Percentiles rank a stretch among this genome's conserved stretches.
phyloP scores from a whole-genome alignment of 768 basidiomycete genomes.

The Phlebiopsis flavidoalba region DNA sequence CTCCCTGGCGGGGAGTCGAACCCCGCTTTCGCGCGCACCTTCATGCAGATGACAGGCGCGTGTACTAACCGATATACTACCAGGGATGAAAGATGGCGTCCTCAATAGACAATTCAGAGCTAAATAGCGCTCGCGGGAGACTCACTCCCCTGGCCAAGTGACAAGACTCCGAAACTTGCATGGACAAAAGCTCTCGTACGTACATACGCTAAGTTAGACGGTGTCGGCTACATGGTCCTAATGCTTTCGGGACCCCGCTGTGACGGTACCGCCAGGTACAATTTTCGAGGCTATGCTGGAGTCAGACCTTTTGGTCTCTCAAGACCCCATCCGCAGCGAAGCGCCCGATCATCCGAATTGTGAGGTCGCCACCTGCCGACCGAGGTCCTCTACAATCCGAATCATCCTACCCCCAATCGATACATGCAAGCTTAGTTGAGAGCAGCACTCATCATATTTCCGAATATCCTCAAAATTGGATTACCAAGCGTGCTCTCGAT shows the following conservation, averaged over 20 bases:
- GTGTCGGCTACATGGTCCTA: too few relatives aligned
- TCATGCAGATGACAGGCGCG: neutral
- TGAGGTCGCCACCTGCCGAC: too few relatives aligned
- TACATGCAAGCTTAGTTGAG: neutral
- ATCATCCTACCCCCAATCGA: neutral
- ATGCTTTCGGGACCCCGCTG: too few relatives aligned
- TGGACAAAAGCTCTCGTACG: too few relatives aligned
- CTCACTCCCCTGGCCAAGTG: too few relatives aligned
- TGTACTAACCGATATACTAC: neutral
- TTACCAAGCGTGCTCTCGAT: neutral
- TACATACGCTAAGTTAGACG: too few relatives aligned
- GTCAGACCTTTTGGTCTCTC: too few relatives aligned
- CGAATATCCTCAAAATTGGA: neutral
- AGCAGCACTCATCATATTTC: neutral
- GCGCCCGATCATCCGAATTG: neutral
- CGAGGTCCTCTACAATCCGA: neutral
- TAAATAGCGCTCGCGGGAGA: too few relatives aligned
- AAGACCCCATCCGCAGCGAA: too few relatives aligned
- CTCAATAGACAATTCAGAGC: too few relatives aligned
- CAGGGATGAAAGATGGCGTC: neutral
- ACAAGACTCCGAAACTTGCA: too few relatives aligned
- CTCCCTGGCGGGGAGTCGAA: conserved; percentile 31
- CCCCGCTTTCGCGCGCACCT: conserved; percentile 27
- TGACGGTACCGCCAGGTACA: too few relatives aligned
- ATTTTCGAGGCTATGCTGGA: neutral